Evolutionary conservation across 2,329 filamentous ascomycete genomes (phyloP), one percentile per base, ranked within the genome.

Genomic region (Rachicladosporium sp.): DNA sequence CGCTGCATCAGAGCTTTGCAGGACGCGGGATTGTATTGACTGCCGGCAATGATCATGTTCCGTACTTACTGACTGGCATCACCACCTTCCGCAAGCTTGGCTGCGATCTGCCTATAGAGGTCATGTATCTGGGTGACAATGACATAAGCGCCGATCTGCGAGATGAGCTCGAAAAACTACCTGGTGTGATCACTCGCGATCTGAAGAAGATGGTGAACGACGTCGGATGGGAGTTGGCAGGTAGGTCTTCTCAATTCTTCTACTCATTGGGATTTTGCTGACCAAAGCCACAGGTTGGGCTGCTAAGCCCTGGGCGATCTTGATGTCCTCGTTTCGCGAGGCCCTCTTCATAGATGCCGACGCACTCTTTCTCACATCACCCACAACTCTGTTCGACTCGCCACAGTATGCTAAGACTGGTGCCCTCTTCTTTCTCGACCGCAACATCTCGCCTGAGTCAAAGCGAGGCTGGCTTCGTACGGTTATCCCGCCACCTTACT

Each of bases 291-390:
- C 12, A 7, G 65, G 66, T 4, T 68, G 65, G 64, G 65, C 65
- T 0, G 62, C 60, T 13, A 69, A 69, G 44, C 64, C 66, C 1
- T 68, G 65, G 34, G 65, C 65, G 1, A 65, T 67, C 19, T 50
- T 69, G 4, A 48, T 67, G 42, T 67, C 64, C 2, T 66, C 61
- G 23, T 69, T 68, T 51, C 62, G 64, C 4, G 65, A 69, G 47
- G 60, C 60, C 38, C 64, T 68, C 31, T 65, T 69, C 44, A 64
- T 69, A 43, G 65, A 68, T 41, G 65, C 65, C 0, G 66, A 68
- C 42, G 51, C 52, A 2, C 43, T 65, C 11, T 68, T 68, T 50
- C 60, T 69, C 44, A 51, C 56, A 10, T 60, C 66, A 40, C 66
- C 65, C 0, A 60, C 57, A 37, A 41, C 52, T 3, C 46, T 68